Evolutionary conservation across 768 basidiomycete genomes (phyloP).

Genomic region (Pilatotrama ljubarskyi): DNA sequence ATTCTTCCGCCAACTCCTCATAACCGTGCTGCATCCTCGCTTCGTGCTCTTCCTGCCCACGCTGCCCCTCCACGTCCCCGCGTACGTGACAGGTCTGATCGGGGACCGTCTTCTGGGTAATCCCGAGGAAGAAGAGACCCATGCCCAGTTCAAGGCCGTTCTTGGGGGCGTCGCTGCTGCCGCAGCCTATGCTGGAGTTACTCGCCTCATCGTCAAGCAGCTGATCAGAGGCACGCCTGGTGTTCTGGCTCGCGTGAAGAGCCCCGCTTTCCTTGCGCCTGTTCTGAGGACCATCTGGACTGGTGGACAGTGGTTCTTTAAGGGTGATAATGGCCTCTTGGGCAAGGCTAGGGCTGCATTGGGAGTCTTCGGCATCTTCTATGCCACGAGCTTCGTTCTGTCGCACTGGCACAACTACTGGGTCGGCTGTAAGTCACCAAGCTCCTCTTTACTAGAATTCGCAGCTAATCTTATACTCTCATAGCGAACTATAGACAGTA

Average conservation of each 20-base stretch:
- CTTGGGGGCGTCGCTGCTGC: constrained; percentile 49
- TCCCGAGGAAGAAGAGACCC: constrained; percentile 86
- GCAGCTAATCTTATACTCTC: background rate
- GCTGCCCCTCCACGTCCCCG: constrained; percentile 77
- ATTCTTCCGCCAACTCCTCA: constrained; percentile 70
- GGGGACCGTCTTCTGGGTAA: constrained; percentile 59
- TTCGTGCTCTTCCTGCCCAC: constrained; percentile 89
- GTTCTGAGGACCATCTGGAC: background rate
- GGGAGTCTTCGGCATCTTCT: constrained; percentile 19
- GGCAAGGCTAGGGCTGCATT: constrained; percentile 16
- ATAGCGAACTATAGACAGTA: constrained; percentile 33
- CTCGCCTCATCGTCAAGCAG: constrained; percentile 3
- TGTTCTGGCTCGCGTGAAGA: background rate
- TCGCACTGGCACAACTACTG: constrained; percentile 49
- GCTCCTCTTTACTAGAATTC: background rate
- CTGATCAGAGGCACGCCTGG: background rate
- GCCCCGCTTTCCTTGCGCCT: background rate
- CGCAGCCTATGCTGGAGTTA: constrained; percentile 15
- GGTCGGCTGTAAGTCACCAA: constrained; percentile 35
- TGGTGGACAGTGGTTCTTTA: constrained; percentile 11
- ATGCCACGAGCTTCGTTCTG: constrained; percentile 36
- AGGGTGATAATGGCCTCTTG: background rate
- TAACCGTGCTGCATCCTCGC: constrained; percentile 63
- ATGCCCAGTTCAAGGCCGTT: constrained; percentile 94
- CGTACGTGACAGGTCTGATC: constrained; percentile 74